Conservation (phyloP, 2,329 filamentous ascomycete genomes). For the Mycosphaerella sp. region DNA sequence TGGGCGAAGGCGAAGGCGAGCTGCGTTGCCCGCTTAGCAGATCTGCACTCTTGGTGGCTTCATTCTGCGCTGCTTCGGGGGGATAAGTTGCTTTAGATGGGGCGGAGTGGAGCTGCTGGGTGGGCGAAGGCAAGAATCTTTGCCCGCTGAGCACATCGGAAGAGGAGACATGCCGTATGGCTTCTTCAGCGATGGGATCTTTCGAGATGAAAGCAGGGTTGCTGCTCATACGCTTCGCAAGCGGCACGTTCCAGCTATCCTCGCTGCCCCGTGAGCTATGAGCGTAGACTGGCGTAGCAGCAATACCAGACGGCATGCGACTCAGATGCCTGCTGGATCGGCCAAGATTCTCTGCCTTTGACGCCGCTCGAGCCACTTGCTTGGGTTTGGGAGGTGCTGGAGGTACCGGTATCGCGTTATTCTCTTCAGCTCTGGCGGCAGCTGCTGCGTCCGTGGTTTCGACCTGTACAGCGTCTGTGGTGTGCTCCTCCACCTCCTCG, state of each 20-base stretch:
- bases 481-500: slow-evolving; percentile 30
- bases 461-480: slow-evolving; percentile 37
- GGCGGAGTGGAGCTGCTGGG: background rate
- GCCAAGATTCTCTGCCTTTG: background rate
- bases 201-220: slow-evolving; percentile 10
- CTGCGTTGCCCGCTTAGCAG: too few species aligned
- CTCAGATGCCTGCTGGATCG: background rate
- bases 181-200: background rate
- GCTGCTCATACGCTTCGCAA: slow-evolving; percentile 20
- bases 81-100: slow-evolving; percentile 18
- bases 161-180: slow-evolving; percentile 7
- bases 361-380: background rate
- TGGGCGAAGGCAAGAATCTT: slow-evolving; percentile 8
- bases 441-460: slow-evolving; percentile 43
- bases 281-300: slow-evolving; percentile 10
- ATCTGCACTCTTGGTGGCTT: too few species aligned
- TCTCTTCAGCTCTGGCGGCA: slow-evolving; percentile 30
- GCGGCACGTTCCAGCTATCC: slow-evolving; percentile 18
- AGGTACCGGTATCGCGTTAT: slow-evolving; percentile 21
- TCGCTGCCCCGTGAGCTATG: slow-evolving; percentile 10
- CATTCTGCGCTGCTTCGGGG: background rate
- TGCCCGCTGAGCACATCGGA: background rate
- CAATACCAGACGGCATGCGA: slow-evolving; percentile 7
- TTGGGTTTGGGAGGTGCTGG: slow-evolving; percentile 7
- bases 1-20: too few species aligned